Evolutionary conservation across 495 filamentous ascomycete species (phyloP), one percentile per base, ranked within the genome.

Genomic region (Penicillium samsonianum): DNA sequence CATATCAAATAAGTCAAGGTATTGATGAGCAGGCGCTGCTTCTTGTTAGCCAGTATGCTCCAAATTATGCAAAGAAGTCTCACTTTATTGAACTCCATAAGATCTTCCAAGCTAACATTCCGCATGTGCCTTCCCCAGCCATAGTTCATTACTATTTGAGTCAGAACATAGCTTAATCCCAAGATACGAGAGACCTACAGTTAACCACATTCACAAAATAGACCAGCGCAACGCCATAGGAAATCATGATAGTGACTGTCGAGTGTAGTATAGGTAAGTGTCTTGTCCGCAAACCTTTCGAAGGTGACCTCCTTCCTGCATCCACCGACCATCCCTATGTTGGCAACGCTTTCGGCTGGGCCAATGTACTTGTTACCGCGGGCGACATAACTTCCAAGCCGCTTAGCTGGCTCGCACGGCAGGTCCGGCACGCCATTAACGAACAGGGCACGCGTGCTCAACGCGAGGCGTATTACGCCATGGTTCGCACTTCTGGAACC

Each of bases 391-490:
- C 63, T 10, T 45, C 55, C 22, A 76, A 74, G 57, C 78, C 78
- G n/a, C 55, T 78, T 4, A 74, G 72, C 59, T 70, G 63, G 59
- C 57, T 71, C 3, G 78, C 79, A 19, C 65, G 69, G 14, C 58
- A 64, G 26, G 56, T 76, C 22, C 70, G 78, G 11, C 48, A 53
- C 3, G 65, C 74, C 5, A 72, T 82, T 43, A 62, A 65, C 22
- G 67, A 74, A 54, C 77, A 78, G 50, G 71, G 76, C 19, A 76
- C 77, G 11, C 69, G 67, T 26, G 64, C 65, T 23, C 79, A 82
- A 41, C 65, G 78, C 16, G 70, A 76, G 31, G 76, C 64, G 6
- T 67, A 67, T 49, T 67, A 63, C 30, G 58, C 38, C 16, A 58
- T 61, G 55, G 64, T 67, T 17, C 64, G 61, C 5, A 56, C 46